These are phyloP conservation scores for Lepidium aucheri DNA, from an alignment of 345 rosid species.

Conservation along the genomic window DNA sequence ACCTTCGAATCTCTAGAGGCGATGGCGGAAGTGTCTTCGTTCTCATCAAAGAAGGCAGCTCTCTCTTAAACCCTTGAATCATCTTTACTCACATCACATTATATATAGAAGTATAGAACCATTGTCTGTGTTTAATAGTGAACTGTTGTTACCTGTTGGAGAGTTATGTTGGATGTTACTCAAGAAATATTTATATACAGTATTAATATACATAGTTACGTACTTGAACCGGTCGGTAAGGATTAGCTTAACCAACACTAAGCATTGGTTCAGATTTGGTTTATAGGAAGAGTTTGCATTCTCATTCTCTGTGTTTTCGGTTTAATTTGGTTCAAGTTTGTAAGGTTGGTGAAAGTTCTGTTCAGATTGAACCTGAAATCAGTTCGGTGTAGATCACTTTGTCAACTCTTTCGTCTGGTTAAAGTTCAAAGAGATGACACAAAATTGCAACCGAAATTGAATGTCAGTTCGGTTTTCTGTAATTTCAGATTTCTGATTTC, in stretches of 20 bases:
- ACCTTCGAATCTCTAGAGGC: slow-evolving; percentile 81
- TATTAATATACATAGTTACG: not conserved
- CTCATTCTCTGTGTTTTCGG: not conserved
- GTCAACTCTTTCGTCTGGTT: not conserved
- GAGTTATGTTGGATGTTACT: not conserved
- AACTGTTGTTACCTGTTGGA: slow-evolving; percentile 1
- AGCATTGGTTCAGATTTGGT: not conserved
- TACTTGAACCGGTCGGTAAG: not conserved
- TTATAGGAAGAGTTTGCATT: not conserved
- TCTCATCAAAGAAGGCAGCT: slow-evolving; percentile 80
- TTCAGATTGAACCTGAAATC: not conserved
- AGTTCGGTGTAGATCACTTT: not conserved
- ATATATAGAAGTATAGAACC: not conserved
- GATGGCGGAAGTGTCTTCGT: slow-evolving; percentile 83
- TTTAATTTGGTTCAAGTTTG: not conserved
- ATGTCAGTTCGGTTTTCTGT: not conserved
- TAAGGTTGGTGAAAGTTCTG: not conserved
- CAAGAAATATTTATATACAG: not conserved
- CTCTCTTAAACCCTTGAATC: slow-evolving; percentile 42
- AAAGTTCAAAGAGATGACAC: not conserved
- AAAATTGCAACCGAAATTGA: not conserved
- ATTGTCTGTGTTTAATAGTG: not conserved
- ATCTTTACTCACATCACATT: not conserved
- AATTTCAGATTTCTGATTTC: not conserved
- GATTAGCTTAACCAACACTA: not conserved